Conservation (phyloP, 495 filamentous ascomycete species). For the Astrothelium subdiscretum region DNA sequence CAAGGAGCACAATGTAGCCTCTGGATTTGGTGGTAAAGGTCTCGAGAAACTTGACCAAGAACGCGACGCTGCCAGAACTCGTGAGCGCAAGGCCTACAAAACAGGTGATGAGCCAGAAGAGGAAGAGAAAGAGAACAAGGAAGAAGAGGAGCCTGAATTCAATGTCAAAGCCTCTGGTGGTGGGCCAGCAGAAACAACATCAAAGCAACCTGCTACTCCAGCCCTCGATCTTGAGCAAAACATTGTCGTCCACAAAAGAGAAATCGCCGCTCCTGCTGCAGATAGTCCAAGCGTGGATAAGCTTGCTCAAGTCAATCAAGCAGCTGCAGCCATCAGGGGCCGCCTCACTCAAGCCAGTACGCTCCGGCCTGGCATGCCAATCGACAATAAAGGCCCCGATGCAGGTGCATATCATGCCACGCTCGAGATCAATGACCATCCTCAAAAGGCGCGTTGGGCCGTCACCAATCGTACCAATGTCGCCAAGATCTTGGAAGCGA, state of each 20-base stretch:
- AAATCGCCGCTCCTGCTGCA: conserved; percentile 39
- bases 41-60: conserved; percentile 84
- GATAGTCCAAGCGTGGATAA: conserved; percentile 47
- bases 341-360: conserved; percentile 39
- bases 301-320: conserved; percentile 72
- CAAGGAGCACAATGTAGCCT: conserved; percentile 69
- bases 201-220: conserved; percentile 39
- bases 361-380: conserved; percentile 74
- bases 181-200: conserved; percentile 41
- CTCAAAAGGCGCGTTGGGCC: conserved; percentile 96
- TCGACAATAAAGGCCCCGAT: conserved; percentile 97
- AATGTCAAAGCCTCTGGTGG: conserved; percentile 54
- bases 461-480: conserved; percentile 99
- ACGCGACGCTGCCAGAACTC: conserved; percentile 68
- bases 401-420: conserved; percentile 96
- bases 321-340: conserved; percentile 75
- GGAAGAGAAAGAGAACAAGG: conserved; percentile 55
- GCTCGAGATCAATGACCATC: conserved; percentile 98
- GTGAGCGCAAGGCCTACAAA: conserved; percentile 80
- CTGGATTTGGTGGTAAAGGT: conserved; percentile 91
- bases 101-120: conserved; percentile 84
- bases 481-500: conserved; percentile 91
- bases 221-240: conserved; percentile 59
- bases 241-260: conserved; percentile 69
- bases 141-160: conserved; percentile 35